Evolutionary conservation across 495 filamentous ascomycete genomes (phyloP).

Genomic region (Aspergillus olivimuriae): DNA sequence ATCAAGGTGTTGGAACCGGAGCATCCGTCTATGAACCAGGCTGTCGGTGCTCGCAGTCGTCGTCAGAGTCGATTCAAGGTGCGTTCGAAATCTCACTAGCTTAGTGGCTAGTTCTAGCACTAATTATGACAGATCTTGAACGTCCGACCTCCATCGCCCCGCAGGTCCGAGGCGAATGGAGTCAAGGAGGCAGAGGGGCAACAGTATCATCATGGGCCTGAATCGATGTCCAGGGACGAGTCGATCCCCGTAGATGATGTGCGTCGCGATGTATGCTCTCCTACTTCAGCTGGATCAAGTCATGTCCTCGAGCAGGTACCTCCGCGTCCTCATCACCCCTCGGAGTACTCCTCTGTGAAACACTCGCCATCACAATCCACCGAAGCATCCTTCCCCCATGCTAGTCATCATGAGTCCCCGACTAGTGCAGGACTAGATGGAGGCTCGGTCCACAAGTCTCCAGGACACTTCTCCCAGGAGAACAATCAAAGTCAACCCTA

Average conservation of each 20-base stretch:
- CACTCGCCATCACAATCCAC: conserved; percentile 14
- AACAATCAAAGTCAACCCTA: conserved; percentile 10
- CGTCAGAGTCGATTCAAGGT: conserved; percentile 29
- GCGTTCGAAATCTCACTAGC: background rate
- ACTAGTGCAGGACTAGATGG: background rate
- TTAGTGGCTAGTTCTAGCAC: background rate
- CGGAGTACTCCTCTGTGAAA: background rate
- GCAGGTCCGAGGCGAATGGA: background rate
- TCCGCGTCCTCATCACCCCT: no score
- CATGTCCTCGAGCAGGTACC: background rate
- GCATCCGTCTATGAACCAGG: conserved; percentile 28
- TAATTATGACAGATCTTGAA: conserved; percentile 11
- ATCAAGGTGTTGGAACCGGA: conserved; percentile 24
- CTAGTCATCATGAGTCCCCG: background rate
- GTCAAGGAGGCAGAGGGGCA: background rate
- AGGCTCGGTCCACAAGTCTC: background rate
- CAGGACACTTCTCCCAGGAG: background rate
- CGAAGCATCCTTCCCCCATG: conserved; percentile 3
- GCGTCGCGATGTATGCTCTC: background rate
- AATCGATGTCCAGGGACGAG: no score
- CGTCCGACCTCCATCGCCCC: conserved; percentile 5
- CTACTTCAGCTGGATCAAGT: background rate
- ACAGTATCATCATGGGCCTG: background rate
- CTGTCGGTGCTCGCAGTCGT: conserved; percentile 10
- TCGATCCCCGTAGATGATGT: background rate